Evolutionary conservation across 257 asterid genomes (phyloP).

Genomic region (Catharanthus roseus): DNA sequence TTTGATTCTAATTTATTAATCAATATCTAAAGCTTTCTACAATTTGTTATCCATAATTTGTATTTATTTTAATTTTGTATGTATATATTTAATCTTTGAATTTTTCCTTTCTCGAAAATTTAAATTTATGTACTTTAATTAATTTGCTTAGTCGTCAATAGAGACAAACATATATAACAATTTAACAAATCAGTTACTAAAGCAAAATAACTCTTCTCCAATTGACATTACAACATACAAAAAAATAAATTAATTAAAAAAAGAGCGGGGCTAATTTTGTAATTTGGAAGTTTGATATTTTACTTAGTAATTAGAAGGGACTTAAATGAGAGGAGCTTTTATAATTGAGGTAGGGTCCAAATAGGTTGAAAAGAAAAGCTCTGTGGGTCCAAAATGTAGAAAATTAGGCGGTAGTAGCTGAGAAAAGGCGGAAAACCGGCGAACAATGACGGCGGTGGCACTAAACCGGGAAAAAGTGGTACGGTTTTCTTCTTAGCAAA

Average conservation of each 20-base stretch:
- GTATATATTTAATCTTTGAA: too few species aligned
- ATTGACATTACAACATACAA: too few species aligned
- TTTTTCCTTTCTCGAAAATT: too few species aligned
- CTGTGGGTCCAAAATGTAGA: conserved; percentile 6
- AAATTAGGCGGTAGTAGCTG: conserved; percentile 14
- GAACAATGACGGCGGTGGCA: neutral
- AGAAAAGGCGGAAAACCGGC: conserved; percentile 1
- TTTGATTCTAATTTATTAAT: neutral
- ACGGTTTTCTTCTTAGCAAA: neutral
- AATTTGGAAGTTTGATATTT: neutral
- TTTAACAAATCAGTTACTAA: too few species aligned
- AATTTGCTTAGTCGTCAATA: too few species aligned
- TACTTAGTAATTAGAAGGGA: neutral
- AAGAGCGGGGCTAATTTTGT: neutral
- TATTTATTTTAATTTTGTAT: too few species aligned
- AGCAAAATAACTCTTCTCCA: too few species aligned
- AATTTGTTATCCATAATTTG: too few species aligned
- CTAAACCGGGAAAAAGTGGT: neutral
- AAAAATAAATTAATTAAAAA: too few species aligned
- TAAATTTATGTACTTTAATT: too few species aligned
- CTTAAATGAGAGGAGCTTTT: neutral
- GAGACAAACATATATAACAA: too few species aligned
- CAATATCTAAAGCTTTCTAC: too few species aligned
- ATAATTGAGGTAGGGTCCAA: neutral
- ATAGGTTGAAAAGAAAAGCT: neutral